A percentile compares a stretch with the other conserved stretches of the same genome.
These are phyloP conservation scores for Eucalyptus globulus DNA, from an alignment of 345 rosid genomes.

Conservation along the genomic window DNA sequence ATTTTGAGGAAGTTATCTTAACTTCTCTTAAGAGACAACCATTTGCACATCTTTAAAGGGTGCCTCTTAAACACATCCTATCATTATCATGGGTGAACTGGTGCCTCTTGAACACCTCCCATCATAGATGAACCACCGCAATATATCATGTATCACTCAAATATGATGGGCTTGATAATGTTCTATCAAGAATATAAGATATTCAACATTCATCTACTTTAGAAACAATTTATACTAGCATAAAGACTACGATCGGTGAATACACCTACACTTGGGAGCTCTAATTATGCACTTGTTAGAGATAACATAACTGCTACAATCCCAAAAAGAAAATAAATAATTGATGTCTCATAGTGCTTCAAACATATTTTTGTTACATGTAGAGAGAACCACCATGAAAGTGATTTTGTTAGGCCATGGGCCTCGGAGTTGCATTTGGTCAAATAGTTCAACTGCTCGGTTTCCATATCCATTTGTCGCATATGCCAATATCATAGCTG, in stretches of 20 bases:
- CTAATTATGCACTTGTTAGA: no score
- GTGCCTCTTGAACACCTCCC: not conserved
- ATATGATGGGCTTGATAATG: no score
- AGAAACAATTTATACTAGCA: rapidly evolving
- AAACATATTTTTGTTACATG: no score
- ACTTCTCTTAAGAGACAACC: not conserved
- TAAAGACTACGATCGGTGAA: rapidly evolving
- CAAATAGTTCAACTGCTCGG: constrained; percentile 35
- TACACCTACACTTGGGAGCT: no score
- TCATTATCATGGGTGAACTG: rapidly evolving
- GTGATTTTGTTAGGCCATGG: constrained; percentile 49
- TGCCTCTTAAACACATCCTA: no score
- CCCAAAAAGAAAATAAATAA: no score
- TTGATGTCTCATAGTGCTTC: rapidly evolving
- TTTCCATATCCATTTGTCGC: constrained; percentile 6
- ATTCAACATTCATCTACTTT: no score
- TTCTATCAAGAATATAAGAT: rapidly evolving
- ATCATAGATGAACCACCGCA: rapidly evolving
- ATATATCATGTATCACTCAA: not conserved
- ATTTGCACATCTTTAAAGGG: rapidly evolving
- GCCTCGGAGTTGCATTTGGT: constrained; percentile 28
- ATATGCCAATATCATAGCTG: constrained; percentile 79
- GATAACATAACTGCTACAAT: no score
- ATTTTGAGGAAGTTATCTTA: not conserved
- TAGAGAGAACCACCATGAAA: constrained; percentile 47